Evolutionary conservation across 2,329 filamentous ascomycete genomes (phyloP).

Genomic region (Epichloe brachyelytri): DNA sequence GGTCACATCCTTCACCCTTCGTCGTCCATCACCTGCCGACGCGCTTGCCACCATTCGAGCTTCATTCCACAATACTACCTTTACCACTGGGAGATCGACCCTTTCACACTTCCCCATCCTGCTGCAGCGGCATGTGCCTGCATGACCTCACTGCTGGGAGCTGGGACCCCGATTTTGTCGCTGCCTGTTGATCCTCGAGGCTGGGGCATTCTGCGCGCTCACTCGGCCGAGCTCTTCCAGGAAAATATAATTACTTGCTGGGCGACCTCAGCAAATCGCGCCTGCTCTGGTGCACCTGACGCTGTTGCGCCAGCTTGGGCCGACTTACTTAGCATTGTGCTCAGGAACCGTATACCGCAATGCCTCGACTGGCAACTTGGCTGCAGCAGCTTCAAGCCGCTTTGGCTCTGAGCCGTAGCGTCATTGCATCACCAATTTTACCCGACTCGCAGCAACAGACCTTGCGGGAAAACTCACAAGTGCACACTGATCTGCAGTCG

Average conservation of each 20-base stretch:
- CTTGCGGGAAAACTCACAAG: not conserved
- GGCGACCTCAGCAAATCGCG: not conserved
- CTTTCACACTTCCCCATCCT: not conserved
- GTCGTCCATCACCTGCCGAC: not conserved
- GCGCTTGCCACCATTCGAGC: not conserved
- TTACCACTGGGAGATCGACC: not conserved
- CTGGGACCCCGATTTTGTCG: not conserved
- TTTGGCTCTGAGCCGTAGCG: constrained; percentile 11
- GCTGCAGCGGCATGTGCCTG: not conserved
- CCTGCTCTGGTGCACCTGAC: not conserved
- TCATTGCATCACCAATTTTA: constrained; percentile 12
- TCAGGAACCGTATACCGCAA: constrained; percentile 1
- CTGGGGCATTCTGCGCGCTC: too few species aligned
- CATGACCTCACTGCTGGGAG: constrained; percentile 1
- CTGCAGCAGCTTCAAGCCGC: constrained; percentile 17
- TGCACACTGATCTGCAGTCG: constrained; percentile 11
- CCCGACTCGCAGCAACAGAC: constrained; percentile 9
- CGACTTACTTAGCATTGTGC: not conserved
- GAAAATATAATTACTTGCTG: not conserved
- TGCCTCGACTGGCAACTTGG: constrained; percentile 16
- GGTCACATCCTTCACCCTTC: not conserved
- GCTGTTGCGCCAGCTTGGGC: not conserved
- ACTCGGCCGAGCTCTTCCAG: not conserved
- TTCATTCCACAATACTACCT: not conserved
- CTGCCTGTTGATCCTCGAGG: not conserved